A percentile compares a stretch with the other conserved stretches of the same genome.
Conservation (phyloP, 2,329 filamentous ascomycete species). For the Sarocladiaceae sp. region DNA sequence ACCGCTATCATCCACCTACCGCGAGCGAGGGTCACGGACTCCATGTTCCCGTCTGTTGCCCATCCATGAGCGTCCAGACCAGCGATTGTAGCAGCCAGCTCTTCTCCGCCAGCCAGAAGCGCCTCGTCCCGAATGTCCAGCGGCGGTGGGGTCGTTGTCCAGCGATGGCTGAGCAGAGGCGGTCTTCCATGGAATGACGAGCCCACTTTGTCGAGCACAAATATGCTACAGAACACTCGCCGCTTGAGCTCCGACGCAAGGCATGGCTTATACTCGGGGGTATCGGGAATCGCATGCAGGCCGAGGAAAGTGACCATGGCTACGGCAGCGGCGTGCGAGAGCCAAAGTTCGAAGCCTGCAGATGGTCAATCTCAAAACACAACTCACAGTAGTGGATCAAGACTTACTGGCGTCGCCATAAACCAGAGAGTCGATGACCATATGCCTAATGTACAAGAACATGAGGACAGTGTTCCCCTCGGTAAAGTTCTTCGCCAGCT, state of each 20-base stretch:
- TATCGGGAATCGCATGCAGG: constrained; percentile 16
- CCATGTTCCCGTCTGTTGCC: constrained; percentile 25
- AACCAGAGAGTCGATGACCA: constrained; percentile 25
- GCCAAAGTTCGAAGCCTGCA: constrained; percentile 25
- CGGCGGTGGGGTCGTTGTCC: constrained; percentile 46
- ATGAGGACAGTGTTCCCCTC: constrained; percentile 26
- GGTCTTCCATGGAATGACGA: constrained; percentile 49
- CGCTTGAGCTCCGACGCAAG: constrained; percentile 26
- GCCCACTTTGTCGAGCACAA: constrained; percentile 41
- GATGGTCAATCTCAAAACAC: neutral
- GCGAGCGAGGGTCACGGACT: constrained; percentile 23
- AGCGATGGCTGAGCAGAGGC: constrained; percentile 44
- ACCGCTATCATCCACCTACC: constrained; percentile 17
- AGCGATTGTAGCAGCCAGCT: constrained; percentile 21
- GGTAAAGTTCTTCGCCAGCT: constrained; percentile 15
- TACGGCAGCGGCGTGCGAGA: constrained; percentile 25
- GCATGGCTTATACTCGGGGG: constrained; percentile 18
- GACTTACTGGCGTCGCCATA: constrained; percentile 29
- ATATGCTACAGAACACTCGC: constrained; percentile 29
- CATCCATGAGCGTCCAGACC: constrained; percentile 31
- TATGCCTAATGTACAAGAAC: constrained; percentile 22
- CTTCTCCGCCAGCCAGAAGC: constrained; percentile 35
- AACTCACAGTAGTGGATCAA: neutral
- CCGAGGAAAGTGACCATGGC: constrained; percentile 23
- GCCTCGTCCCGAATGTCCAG: constrained; percentile 47